These are phyloP conservation scores for Euclidium syriacum DNA, from an alignment of 345 rosid species.

Conservation along the genomic window DNA sequence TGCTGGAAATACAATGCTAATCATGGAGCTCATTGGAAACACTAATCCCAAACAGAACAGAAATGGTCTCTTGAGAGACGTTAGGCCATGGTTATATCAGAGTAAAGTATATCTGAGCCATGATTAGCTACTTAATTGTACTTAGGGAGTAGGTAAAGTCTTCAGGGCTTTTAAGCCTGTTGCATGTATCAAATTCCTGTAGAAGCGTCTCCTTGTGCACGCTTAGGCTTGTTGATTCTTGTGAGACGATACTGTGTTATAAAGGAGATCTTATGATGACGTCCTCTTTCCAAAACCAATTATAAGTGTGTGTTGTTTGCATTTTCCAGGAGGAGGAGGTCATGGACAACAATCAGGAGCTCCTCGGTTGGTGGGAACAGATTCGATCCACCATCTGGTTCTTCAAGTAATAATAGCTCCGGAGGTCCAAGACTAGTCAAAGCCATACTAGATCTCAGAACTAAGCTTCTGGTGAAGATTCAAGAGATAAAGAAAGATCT, in stretches of 20 bases:
- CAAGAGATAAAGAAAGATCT: slow-evolving; percentile 57
- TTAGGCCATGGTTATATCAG: not conserved
- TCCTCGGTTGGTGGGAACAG: slow-evolving; percentile 40
- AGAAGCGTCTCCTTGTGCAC: not conserved
- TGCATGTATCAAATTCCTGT: not conserved
- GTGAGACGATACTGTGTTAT: not conserved
- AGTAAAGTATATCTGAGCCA: not conserved
- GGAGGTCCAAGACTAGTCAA: slow-evolving; percentile 58
- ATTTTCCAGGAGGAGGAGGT: slow-evolving; percentile 51
- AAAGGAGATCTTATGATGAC: not conserved
- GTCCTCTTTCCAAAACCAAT: not conserved
- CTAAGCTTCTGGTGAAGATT: slow-evolving; percentile 47
- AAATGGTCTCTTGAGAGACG: too few species aligned
- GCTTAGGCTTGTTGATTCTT: not conserved
- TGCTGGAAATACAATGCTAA: not conserved
- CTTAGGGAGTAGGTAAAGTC: not conserved
- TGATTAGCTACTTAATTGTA: not conserved
- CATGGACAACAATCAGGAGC: slow-evolving; percentile 52
- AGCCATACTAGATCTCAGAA: slow-evolving; percentile 52
- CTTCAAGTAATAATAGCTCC: slow-evolving; percentile 29
- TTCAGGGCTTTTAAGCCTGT: not conserved
- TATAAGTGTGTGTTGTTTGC: slow-evolving; percentile 9
- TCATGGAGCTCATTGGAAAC: too few species aligned
- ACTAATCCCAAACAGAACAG: too few species aligned
- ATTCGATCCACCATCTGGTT: slow-evolving; percentile 51